Evolutionary conservation across 2,329 filamentous ascomycete genomes (phyloP), one percentile per base, ranked within the genome.

Genomic region (Claviceps cyperi): DNA sequence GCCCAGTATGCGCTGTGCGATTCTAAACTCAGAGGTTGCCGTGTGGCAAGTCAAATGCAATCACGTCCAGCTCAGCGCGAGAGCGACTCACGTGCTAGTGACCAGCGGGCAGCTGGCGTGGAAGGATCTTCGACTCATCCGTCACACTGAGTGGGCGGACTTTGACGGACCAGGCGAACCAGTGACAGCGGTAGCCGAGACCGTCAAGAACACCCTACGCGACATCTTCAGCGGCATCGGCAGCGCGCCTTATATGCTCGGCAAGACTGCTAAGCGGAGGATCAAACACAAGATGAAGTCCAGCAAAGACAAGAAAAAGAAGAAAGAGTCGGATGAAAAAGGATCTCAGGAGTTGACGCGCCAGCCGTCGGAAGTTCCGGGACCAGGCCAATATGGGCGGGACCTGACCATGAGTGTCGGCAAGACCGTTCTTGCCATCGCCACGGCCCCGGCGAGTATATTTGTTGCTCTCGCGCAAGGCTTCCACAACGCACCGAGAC

Each of bases 101-200:
- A 71, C 76, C 36, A 72, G 71, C 54, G 79, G 78, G n/a, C 72
- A 76, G 54, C 59, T 85, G 21, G 71, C 73, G 22, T 86, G 81
- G 76, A 76, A 74, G 50, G 76, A 79, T 51, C 64, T 88, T 45
- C 73, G 77, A 13, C 69, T 87, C 0, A 59, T 85, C 8, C 71
- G 84, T 8, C 81, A 84, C 57, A 77, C 75, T 47, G 82, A 86
- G 57, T 88, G 83, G 81, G 85, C 86, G 56, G 83, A 87, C 57
- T 87, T 86, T 57, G 81, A 84, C 55, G 84, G 84, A 0, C 83
- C 83, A 0, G 83, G 83, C 0, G 84, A 87, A 59, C 84, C 84
- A 0, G 68, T 88, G 13, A 84, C 82, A 0, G 84, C 83, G 3
- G 67, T 77, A 4, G 77, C 78, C 36, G 77, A 78, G 11, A 81